Conservation (phyloP, 2,329 filamentous ascomycete genomes). For the Claviceps sp. region DNA sequence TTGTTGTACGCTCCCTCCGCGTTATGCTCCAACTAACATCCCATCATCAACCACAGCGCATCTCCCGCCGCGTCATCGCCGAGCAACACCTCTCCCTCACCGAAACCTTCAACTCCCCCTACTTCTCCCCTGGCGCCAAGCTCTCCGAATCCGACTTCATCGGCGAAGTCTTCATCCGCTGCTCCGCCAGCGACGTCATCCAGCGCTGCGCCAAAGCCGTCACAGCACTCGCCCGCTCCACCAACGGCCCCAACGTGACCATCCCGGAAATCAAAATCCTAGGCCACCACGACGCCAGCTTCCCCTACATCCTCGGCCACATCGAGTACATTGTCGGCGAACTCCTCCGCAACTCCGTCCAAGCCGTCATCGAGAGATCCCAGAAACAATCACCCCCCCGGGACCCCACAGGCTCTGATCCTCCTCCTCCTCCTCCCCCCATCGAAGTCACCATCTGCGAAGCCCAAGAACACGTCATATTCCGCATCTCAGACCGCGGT, state of each 20-base stretch:
- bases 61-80: conserved; percentile 89
- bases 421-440: conserved; percentile 45
- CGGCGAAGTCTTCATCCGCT: conserved; percentile 88
- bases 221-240: conserved; percentile 57
- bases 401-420: conserved; percentile 56
- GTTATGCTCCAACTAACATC: background rate
- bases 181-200: conserved; percentile 80
- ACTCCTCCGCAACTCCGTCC: conserved; percentile 85
- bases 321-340: conserved; percentile 96
- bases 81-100: conserved; percentile 94
- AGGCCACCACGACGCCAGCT: conserved; percentile 79
- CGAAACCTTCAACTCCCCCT: conserved; percentile 82
- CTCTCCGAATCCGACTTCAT: conserved; percentile 70
- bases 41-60: conserved; percentile 43
- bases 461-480: conserved; percentile 86
- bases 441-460: conserved; percentile 94
- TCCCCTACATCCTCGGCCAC: conserved; percentile 92
- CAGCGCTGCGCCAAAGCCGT: conserved; percentile 68
- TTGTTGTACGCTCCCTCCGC: background rate
- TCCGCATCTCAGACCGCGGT: conserved; percentile 88
- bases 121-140: conserved; percentile 74
- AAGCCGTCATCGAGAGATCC: conserved; percentile 73
- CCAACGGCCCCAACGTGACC: conserved; percentile 55
- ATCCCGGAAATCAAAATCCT: conserved; percentile 73
- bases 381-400: conserved; percentile 22